A percentile compares a stretch with the other conserved stretches of the same genome.
phyloP scores from a whole-genome alignment of 2,329 filamentous ascomycete genomes.

The Coleophoma cylindrospora region DNA sequence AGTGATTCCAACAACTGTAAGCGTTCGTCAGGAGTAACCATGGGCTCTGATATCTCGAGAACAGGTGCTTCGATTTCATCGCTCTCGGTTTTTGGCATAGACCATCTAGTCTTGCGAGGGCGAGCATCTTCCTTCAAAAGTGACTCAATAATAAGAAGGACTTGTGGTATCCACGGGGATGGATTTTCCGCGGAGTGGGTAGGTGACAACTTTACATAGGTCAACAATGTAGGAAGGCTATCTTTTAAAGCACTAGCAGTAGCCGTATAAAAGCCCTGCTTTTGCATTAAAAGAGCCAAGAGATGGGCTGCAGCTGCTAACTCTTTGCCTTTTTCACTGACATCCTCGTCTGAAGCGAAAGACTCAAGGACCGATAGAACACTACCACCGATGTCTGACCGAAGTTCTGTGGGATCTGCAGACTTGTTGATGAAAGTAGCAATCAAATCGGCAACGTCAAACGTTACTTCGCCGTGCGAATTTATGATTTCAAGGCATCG shows the following conservation, averaged over 20 bases:
- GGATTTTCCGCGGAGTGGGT: constrained; percentile 68
- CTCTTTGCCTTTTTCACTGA: constrained; percentile 46
- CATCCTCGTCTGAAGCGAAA: constrained; percentile 53
- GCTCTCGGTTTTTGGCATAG: constrained; percentile 43
- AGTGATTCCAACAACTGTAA: constrained; percentile 68
- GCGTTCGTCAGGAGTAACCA: constrained; percentile 63
- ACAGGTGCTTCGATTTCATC: constrained; percentile 47
- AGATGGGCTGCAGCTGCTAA: constrained; percentile 91
- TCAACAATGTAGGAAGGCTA: constrained; percentile 69
- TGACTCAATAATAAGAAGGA: constrained; percentile 85
- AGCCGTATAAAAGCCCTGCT: constrained; percentile 72
- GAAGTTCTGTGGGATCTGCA: constrained; percentile 50
- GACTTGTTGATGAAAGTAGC: constrained; percentile 61
- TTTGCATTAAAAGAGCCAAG: constrained; percentile 80
- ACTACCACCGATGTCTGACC: constrained; percentile 72
- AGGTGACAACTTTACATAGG: constrained; percentile 69
- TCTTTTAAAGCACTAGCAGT: constrained; percentile 71
- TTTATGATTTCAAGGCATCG: constrained; percentile 87
- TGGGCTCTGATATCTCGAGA: constrained; percentile 53
- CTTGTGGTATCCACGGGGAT: constrained; percentile 89
- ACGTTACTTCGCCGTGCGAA: constrained; percentile 80
- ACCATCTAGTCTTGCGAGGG: constrained; percentile 71
- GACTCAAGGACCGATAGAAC: constrained; percentile 80
- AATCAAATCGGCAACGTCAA: constrained; percentile 87
- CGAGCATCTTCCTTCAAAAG: constrained; percentile 86